Conservation (phyloP, 768 basidiomycete genomes). For the Tulasnella sp. region DNA sequence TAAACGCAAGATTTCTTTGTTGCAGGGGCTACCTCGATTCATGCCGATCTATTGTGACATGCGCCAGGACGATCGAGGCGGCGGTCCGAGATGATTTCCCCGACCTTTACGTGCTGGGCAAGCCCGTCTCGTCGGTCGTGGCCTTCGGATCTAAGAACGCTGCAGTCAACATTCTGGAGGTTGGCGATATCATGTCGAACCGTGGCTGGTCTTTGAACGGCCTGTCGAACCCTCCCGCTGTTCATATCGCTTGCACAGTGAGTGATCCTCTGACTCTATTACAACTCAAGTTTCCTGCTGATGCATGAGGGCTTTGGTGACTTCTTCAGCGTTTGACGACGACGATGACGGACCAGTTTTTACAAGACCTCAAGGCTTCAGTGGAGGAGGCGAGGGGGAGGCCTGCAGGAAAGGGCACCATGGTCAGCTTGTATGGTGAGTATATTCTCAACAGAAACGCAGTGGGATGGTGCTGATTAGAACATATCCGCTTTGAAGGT, state of each 20-base stretch:
- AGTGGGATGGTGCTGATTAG: slow-evolving; percentile 6
- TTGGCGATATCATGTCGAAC: slow-evolving; percentile 80
- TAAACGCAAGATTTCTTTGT: too few relatives aligned
- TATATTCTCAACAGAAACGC: slow-evolving; percentile 1
- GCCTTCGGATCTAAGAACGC: slow-evolving; percentile 63
- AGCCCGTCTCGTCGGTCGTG: slow-evolving; percentile 81
- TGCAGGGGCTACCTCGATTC: slow-evolving; percentile 77
- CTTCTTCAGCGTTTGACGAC: slow-evolving; percentile 63
- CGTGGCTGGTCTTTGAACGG: slow-evolving; percentile 90
- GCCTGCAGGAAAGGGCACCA: slow-evolving; percentile 64
- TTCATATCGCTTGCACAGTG: slow-evolving; percentile 93
- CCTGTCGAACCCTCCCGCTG: slow-evolving; percentile 60
- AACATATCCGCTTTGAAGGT: slow-evolving; percentile 47
- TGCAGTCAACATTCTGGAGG: slow-evolving; percentile 64
- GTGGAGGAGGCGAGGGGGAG: slow-evolving; percentile 57
- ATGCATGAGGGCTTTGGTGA: neutral
- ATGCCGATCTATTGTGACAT: slow-evolving; percentile 68
- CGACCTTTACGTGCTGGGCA: slow-evolving; percentile 80
- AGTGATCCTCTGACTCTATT: slow-evolving; percentile 22
- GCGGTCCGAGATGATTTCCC: slow-evolving; percentile 58
- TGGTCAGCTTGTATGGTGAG: slow-evolving; percentile 85
- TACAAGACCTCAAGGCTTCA: slow-evolving; percentile 71
- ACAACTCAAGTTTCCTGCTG: neutral
- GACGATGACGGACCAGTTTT: slow-evolving; percentile 57
- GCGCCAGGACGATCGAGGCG: slow-evolving; percentile 57